Percentiles rank a stretch among this genome's conserved stretches.
Conservation (phyloP, 1,284 basidiomycete genomes). For the Malassezia dermatis region DNA sequence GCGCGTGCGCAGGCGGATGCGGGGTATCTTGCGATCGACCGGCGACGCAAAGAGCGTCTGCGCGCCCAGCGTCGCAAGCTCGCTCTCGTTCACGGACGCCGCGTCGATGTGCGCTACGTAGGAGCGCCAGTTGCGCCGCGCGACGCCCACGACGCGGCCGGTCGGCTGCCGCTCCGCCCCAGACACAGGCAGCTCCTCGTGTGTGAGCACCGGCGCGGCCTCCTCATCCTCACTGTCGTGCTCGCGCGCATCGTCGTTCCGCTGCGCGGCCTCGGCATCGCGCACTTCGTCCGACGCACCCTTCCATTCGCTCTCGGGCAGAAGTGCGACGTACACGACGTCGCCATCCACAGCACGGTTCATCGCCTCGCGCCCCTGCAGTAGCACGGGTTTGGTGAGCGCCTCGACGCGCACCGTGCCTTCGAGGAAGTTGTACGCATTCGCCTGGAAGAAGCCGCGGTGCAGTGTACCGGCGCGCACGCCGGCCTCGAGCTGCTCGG, state of each 20-base stretch:
- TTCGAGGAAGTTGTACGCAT: conserved; percentile 86
- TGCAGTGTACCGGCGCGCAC: conserved; percentile 73
- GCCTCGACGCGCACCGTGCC: conserved; percentile 68
- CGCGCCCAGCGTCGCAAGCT: conserved; percentile 66
- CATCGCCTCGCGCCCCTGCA: conserved; percentile 84
- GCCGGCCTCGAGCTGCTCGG: conserved; percentile 65
- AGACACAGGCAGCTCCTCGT: conserved; percentile 50
- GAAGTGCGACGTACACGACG: conserved; percentile 78
- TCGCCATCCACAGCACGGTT: conserved; percentile 92
- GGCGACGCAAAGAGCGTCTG: conserved; percentile 93
- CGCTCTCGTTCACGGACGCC: conserved; percentile 64
- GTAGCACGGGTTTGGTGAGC: conserved; percentile 67
- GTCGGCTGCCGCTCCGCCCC: conserved; percentile 68
- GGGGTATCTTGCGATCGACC: conserved; percentile 78
- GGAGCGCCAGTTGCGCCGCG: conserved; percentile 82
- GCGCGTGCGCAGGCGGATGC: conserved; percentile 84
- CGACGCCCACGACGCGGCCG: conserved; percentile 77
- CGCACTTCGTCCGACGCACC: conserved; percentile 83
- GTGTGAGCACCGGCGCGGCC: conserved; percentile 21
- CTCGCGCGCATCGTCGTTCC: conserved; percentile 70
- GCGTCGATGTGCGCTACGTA: conserved; percentile 94
- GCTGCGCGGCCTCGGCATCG: conserved; percentile 65
- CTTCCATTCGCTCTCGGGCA: conserved; percentile 83
- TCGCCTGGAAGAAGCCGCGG: conserved; percentile 90
- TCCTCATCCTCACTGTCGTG: conserved; percentile 50